These are phyloP conservation scores for Globisporangium viniferum DNA, from an alignment of 352 stramenopile genomes.

Conservation along the genomic window DNA sequence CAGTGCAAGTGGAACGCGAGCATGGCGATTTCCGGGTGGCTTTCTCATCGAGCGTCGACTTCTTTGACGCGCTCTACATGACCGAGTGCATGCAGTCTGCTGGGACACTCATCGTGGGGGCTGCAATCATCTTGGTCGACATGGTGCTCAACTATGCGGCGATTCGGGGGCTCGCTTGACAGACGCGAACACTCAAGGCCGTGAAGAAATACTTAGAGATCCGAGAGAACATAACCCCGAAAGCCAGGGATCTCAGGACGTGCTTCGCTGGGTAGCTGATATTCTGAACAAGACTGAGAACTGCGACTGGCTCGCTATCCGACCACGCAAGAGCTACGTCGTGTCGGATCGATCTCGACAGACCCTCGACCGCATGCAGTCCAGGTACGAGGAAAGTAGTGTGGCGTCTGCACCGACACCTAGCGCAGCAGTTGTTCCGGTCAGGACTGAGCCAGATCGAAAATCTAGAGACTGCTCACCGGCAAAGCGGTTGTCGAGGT, in stretches of 20 bases:
- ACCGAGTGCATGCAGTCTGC: conserved; percentile 24
- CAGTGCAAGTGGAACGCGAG: neutral
- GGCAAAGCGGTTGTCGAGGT: no score
- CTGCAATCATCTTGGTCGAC: conserved; percentile 7
- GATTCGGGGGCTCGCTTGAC: neutral
- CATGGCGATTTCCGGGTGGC: neutral
- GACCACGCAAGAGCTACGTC: no score
- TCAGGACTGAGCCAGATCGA: no score
- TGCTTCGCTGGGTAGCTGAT: neutral
- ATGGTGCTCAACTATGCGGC: neutral
- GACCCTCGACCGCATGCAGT: no score
- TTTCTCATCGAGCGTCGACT: neutral
- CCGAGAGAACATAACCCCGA: neutral
- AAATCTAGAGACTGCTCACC: no score
- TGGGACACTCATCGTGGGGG: conserved; percentile 17
- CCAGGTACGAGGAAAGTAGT: no score
- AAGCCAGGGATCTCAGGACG: no score
- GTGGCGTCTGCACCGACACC: no score
- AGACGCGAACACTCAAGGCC: neutral
- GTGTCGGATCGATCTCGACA: no score
- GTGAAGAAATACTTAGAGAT: neutral
- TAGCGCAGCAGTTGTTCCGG: no score
- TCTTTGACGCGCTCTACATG: conserved; percentile 18
- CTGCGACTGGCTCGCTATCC: neutral
- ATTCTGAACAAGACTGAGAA: neutral